Evolutionary conservation across 192 early-diverging fungal genomes (phyloP), one percentile per base, ranked within the genome.

Genomic region (Backusella westeae): DNA sequence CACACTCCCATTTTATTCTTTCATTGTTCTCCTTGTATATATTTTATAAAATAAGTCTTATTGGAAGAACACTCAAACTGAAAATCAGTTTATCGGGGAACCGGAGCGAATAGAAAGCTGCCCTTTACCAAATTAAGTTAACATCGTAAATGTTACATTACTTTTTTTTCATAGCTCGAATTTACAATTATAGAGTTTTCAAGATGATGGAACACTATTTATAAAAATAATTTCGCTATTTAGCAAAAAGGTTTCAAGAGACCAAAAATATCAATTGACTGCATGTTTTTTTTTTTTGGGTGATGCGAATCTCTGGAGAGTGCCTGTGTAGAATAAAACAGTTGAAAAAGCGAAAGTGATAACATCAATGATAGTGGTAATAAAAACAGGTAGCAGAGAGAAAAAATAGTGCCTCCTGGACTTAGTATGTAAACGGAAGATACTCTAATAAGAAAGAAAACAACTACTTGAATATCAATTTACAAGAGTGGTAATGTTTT

Each of bases 151-250:
- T 56, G 53, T 56, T 56, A 56, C 53, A 56, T 56, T 17, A 1
- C 15, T 17, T 56, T 56, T 56, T 9, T 21, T 56, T 21, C n/a
- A 56, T 56, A 56, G 7, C 53, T 56, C 21, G 8, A 56, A 56
- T 56, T 56, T 56, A 56, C 53, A 56, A 56, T 56, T 56, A 56
- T 56, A 21, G 53, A 56, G 53, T 56, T 56, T 56, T 56, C 23
- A 56, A 9, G 53, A 56, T 56, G 53, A 56, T 56, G 53, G 21
- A 21, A 56, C 53, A 3, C 53, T n/a, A 56, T 56, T 56, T 56
- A 21, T 56, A 56, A 56, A 56, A 56, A 56, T 56, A 21, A 56
- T 21, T 19, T 53, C 1, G 8, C 19, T 53, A n/a, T 53, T 53
- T n/a, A 53, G 49, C 7, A 53, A 53, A n/a, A 53, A 7, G 19